Evolutionary conservation across 208 protist genomes (phyloP), one percentile per base, ranked within the genome.

Genomic region (Leishmania tropica): DNA sequence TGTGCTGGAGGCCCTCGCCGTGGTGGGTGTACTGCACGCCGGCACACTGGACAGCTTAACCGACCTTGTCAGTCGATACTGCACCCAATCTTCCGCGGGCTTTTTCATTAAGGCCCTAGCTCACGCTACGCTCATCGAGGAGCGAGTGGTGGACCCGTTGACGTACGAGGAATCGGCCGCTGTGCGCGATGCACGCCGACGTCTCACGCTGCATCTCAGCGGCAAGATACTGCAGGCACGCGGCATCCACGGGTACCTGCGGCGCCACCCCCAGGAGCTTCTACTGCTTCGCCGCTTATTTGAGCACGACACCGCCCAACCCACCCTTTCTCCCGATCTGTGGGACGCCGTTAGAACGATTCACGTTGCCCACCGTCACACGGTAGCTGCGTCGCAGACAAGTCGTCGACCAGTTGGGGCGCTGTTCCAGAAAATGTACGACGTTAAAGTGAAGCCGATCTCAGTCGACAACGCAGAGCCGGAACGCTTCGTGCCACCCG

Each of bases 341-440:
- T 97, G 95, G 93, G 93, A 97, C 78, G 84, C 84, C 4, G 83
- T 96, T 35, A 87, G 95, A 0, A 75, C 31, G 10, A 80, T 95
- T 62, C 89, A 85, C 79, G 90, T 95, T 19, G 76, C 91, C 1
- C 90, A 93, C 60, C 86, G 81, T 31, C 86, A 94, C 67, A 78
- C 75, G 8, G 68, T 88, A 3, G 31, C 76, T 42, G 78, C 79
- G 45, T 72, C 70, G 45, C 42, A 42, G 73, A 47, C 62, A 75
- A 68, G 56, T 76, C 74, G 31, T 45, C 83, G 60, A 47, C 77
- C 76, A 1, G 64, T 68, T 24, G 83, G 91, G 19, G 81, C 73
- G 47, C 81, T 96, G 53, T 95, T 94, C 51, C 77, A 87, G 21
- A 74, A 78, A 31, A 67, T 88, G 68, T 96, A 91, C 78, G 83